Evolutionary conservation across 2,329 filamentous ascomycete genomes (phyloP).

Genomic region (Sporothrix phasma): DNA sequence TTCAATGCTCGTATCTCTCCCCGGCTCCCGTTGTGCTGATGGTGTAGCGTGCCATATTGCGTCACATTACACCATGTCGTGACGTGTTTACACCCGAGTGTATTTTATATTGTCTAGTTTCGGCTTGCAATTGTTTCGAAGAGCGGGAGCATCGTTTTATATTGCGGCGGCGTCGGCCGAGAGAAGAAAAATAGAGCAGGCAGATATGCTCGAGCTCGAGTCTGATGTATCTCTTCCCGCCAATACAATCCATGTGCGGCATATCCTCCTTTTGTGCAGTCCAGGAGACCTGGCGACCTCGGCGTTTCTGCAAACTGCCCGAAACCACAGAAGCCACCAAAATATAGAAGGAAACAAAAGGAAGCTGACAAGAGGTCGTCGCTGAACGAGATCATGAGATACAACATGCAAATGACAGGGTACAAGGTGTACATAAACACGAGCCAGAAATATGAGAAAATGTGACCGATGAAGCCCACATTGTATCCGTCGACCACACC

Average conservation of each 20-base stretch:
- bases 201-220: no score
- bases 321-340: no score
- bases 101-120: background rate
- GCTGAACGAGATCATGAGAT: background rate
- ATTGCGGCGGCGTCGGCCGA: background rate
- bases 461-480: background rate
- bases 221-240: background rate
- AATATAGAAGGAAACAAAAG: no score
- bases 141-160: background rate
- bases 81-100: background rate
- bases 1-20: background rate
- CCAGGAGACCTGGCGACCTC: no score
- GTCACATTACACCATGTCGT: background rate
- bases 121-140: slow-evolving; percentile 1
- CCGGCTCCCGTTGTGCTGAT: background rate
- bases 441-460: background rate
- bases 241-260: background rate
- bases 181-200: background rate
- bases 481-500: background rate
- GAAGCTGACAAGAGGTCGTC: background rate
- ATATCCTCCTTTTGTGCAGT: background rate
- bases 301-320: background rate
- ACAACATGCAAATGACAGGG: background rate
- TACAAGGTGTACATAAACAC: background rate
- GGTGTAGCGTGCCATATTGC: background rate